Conservation (phyloP, 768 basidiomycete genomes). For the Pseudohyphozyma bogoriensis region DNA sequence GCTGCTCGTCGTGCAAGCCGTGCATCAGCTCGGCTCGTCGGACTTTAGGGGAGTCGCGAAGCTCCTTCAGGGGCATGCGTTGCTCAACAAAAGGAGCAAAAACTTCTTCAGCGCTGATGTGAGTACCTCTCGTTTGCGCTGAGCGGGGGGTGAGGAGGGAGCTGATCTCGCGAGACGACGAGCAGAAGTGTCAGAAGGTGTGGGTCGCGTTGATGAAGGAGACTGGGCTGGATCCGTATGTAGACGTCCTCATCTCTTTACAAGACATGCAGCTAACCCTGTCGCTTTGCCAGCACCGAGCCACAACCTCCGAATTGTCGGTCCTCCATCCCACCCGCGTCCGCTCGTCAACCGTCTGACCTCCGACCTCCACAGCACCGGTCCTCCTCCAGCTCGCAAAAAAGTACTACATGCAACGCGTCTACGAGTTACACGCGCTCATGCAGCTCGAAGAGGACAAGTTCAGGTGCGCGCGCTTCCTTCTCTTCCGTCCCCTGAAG, state of each 20-base stretch:
- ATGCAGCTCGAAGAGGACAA: slow-evolving; percentile 23
- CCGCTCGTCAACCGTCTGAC: not conserved
- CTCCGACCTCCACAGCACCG: slow-evolving; percentile 1
- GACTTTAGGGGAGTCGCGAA: not conserved
- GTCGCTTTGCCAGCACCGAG: not conserved
- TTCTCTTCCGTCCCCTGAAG: too few species aligned
- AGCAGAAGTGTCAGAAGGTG: not conserved
- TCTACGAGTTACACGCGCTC: slow-evolving; percentile 12
- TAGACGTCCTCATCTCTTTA: not conserved
- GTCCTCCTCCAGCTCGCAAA: slow-evolving; percentile 19
- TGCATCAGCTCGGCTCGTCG: slow-evolving; percentile 5
- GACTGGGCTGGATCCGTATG: slow-evolving; percentile 6
- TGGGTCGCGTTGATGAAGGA: slow-evolving; percentile 5
- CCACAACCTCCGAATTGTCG: not conserved
- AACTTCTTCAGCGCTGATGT: slow-evolving; percentile 15
- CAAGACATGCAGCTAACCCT: not conserved
- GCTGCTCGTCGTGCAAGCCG: slow-evolving; percentile 20
- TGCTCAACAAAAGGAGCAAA: not conserved
- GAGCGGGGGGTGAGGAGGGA: too few species aligned
- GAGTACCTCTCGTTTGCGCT: not conserved
- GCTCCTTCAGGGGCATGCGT: slow-evolving; percentile 9
- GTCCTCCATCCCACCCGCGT: too few species aligned
- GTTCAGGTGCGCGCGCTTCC: slow-evolving; percentile 17
- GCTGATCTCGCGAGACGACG: not conserved
- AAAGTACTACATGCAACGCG: slow-evolving; percentile 25